Evolutionary conservation across 2,329 filamentous ascomycete genomes (phyloP), one percentile per base, ranked within the genome.

Genomic region (Fusarium musae): DNA sequence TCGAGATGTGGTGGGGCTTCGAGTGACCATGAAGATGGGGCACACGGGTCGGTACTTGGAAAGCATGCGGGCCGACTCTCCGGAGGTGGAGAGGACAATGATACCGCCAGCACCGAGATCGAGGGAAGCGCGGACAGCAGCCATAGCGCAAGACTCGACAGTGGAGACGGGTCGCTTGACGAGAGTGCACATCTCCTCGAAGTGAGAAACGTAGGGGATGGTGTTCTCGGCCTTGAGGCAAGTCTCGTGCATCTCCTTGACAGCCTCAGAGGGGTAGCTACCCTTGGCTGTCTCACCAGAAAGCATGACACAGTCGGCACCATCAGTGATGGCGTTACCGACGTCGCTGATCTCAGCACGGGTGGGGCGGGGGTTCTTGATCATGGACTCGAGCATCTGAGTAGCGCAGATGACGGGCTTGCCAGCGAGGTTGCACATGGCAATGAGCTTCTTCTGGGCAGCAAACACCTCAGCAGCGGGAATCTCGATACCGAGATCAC

Each of bases 371-470:
- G 96, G 96, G 89, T 99, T 99, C 90, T 97, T 98, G 85, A 97
- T 99, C 96, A 99, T 99, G 75, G 95, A 97, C 90, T 99, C 96
- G 78, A 99, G 91, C 96, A 99, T 99, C 89, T 99, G 96, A 44
- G 96, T 99, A 69, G 96, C 96, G 86, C 96, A 98, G 83, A 99
- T 98, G 84, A 96, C 95, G 77, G 96, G 96, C 90, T 99, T 99
- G 85, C 96, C 96, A 78, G 95, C 95, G 82, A 98, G 92, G 89
- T 99, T 99, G 91, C 96, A 99, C 92, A 98, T 98, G 86, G 96
- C 95, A 85, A 99, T 99, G 90, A 99, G 95, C 94, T 99, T 99
- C 93, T 99, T 99, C 89, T 99, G 96, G 64, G 96, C 96, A 78
- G 97, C 94, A 85, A 99, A 99, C 77, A 99, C 96, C 89, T 99